Conservation (phyloP, 164 flowering plant genomes). For the Nelumbo lutea region DNA sequence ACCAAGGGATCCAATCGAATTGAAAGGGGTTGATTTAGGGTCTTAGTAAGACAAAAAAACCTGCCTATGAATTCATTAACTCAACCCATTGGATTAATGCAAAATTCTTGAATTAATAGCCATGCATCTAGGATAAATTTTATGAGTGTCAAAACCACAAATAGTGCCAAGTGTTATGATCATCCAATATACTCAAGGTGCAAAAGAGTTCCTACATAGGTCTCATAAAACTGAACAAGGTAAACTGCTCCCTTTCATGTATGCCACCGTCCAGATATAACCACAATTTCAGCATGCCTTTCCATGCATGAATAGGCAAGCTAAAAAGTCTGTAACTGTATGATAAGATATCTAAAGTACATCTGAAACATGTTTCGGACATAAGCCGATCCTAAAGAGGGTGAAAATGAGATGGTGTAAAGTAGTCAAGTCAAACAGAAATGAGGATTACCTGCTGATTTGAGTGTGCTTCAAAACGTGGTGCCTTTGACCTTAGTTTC, state of each 20-base stretch:
- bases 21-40: background rate
- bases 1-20: background rate
- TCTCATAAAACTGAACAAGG: background rate
- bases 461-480: constrained; percentile 94
- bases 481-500: constrained; percentile 92
- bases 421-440: constrained; percentile 2
- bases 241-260: background rate
- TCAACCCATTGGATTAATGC: too few relatives aligned
- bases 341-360: too few relatives aligned
- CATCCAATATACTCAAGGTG: background rate
- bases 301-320: background rate
- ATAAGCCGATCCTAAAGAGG: background rate
- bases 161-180: too few relatives aligned
- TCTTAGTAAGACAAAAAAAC: background rate
- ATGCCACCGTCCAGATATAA: too few relatives aligned
- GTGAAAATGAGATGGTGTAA: background rate
- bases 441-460: constrained; percentile 69
- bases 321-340: background rate
- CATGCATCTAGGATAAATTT: background rate
- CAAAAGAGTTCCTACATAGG: background rate
- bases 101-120: background rate
- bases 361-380: background rate
- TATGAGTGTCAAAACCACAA: background rate
- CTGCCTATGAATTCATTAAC: too few relatives aligned
- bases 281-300: background rate